These are phyloP conservation scores for Orbilia brochopaga DNA, from an alignment of 2,329 filamentous ascomycete species.

Conservation along the genomic window DNA sequence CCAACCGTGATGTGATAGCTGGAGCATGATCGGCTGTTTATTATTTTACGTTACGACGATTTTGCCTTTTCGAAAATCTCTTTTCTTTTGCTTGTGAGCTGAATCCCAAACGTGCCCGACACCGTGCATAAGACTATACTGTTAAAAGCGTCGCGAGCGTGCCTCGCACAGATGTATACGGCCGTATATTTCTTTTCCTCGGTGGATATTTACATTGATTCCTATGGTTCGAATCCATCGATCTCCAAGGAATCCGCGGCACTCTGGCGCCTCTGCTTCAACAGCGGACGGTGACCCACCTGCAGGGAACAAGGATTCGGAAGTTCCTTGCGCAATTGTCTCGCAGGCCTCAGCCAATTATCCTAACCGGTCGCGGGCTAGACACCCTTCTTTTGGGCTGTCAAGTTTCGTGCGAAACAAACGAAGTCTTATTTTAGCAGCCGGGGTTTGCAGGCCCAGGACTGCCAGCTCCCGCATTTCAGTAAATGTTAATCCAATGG, in stretches of 20 bases:
- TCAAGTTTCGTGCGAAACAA: constrained; percentile 51
- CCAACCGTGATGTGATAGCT: constrained; percentile 20
- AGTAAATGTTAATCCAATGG: constrained; percentile 44
- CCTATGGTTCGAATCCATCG: constrained; percentile 27
- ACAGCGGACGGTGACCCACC: constrained; percentile 18
- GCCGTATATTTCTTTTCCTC: constrained; percentile 11
- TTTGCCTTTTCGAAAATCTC: too few species aligned
- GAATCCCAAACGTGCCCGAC: constrained; percentile 7
- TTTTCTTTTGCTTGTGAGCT: constrained; percentile 18
- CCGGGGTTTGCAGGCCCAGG: constrained; percentile 45
- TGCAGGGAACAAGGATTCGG: constrained; percentile 50
- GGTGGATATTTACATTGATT: constrained; percentile 41
- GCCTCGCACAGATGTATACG: too few species aligned
- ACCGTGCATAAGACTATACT: neutral
- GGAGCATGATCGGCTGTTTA: constrained; percentile 4
- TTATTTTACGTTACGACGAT: too few species aligned
- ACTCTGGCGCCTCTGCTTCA: constrained; percentile 45
- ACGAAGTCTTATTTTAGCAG: constrained; percentile 51
- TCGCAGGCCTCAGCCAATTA: constrained; percentile 48
- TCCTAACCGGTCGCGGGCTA: constrained; percentile 45
- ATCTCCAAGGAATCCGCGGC: constrained; percentile 35
- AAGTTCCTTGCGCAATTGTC: constrained; percentile 51
- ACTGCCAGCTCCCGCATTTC: constrained; percentile 48
- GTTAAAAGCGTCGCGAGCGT: neutral
- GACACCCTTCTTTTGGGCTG: constrained; percentile 49